A percentile compares a stretch with the other conserved stretches of the same genome.
Evolutionary conservation across 1,284 basidiomycete genomes (phyloP).

Genomic region (Cutaneotrichosporon sp.): DNA sequence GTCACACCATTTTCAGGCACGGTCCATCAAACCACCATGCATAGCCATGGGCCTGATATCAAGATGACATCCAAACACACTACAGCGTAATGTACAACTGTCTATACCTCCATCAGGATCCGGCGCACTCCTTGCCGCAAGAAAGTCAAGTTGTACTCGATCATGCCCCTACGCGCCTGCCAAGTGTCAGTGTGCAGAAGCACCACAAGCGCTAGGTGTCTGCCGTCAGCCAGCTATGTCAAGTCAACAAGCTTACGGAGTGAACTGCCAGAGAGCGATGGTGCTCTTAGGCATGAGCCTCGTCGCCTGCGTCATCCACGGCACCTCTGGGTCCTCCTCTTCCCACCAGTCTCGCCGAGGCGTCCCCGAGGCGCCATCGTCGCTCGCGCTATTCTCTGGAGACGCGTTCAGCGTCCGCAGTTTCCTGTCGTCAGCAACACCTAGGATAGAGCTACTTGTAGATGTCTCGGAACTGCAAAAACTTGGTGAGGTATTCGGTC

Average conservation of each 20-base stretch:
- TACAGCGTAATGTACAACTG: not conserved
- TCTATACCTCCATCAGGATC: constrained; percentile 46
- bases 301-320: constrained; percentile 49
- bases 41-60: not conserved
- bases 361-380: not conserved
- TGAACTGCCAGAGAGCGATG: constrained; percentile 81
- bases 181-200: constrained; percentile 76
- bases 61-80: too few relatives aligned
- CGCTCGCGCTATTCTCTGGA: not conserved
- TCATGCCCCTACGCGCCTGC: constrained; percentile 71
- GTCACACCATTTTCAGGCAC: too few relatives aligned
- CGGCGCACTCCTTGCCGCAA: constrained; percentile 60
- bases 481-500: constrained; percentile 85
- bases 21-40: not conserved
- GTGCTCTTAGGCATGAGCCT: constrained; percentile 62
- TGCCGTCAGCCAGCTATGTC: constrained; percentile 20
- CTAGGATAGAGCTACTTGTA: constrained; percentile 55
- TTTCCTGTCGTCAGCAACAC: not conserved
- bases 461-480: constrained; percentile 77
- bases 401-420: not conserved
- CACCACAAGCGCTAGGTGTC: constrained; percentile 71
- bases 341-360: constrained; percentile 43
- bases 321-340: constrained; percentile 48
- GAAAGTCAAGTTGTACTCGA: constrained; percentile 92
- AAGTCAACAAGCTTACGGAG: constrained; percentile 57